Evolutionary conservation across 139 green algal genomes (phyloP).

Genomic region (Chlorella sp.): DNA sequence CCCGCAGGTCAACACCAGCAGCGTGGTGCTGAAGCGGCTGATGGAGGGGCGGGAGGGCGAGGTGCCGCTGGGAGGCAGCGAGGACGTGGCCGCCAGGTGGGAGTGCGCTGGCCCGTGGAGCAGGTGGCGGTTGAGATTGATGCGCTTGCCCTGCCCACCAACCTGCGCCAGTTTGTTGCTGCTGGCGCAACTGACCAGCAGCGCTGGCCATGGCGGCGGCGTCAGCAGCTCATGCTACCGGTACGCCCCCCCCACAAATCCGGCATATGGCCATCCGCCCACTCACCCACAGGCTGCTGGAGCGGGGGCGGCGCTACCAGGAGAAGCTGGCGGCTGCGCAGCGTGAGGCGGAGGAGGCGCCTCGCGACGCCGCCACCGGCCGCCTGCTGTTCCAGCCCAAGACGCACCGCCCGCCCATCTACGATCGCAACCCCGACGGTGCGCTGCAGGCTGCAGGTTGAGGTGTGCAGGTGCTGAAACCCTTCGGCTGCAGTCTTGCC

Average conservation of each 20-base stretch:
- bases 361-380: slow-evolving; percentile 69
- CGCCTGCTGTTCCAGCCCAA: slow-evolving; percentile 73
- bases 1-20: slow-evolving; percentile 39
- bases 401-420: slow-evolving; percentile 53
- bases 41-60: slow-evolving; percentile 7
- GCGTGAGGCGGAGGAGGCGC: slow-evolving; percentile 33
- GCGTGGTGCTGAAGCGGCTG: slow-evolving; percentile 17
- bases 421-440: slow-evolving; percentile 49
- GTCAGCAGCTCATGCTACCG: background rate
- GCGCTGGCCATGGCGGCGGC: background rate
- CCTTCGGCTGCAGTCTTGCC: too few species aligned
- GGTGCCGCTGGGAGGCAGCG: background rate
- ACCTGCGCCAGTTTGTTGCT: too few species aligned
- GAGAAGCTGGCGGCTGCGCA: slow-evolving; percentile 60
- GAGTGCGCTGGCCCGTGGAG: background rate
- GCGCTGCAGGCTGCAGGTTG: too few species aligned
- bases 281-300: slow-evolving; percentile 23
- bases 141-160: too few species aligned
- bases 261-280: background rate
- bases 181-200: too few species aligned
- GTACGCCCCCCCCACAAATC: background rate
- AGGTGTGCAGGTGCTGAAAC: background rate
- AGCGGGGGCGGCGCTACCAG: slow-evolving; percentile 38
- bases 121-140: too few species aligned
- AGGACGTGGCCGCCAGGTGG: slow-evolving; percentile 21